Evolutionary conservation across 345 rosid species (phyloP).

Genomic region (Sonneratia alba): DNA sequence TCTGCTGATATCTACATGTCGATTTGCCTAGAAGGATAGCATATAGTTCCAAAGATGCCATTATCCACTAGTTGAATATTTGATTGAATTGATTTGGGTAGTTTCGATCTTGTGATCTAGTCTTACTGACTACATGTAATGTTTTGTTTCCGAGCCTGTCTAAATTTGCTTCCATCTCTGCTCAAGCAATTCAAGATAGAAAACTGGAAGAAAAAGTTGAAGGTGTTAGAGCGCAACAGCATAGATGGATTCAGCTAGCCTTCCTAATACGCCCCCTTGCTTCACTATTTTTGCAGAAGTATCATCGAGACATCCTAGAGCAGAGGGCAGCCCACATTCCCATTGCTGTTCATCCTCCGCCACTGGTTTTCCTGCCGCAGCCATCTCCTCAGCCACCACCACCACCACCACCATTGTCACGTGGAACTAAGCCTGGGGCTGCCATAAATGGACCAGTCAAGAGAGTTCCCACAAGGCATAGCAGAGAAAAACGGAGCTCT

Average conservation of each 20-base stretch:
- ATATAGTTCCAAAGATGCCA: not conserved
- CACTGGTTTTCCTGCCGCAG: constrained; percentile 15
- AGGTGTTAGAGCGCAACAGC: not conserved
- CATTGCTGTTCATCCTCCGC: constrained; percentile 34
- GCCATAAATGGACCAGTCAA: constrained; percentile 18
- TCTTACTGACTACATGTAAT: not conserved
- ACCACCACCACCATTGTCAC: constrained; percentile 14
- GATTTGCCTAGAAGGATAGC: not conserved
- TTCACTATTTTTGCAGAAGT: not conserved
- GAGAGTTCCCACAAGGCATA: constrained; percentile 38
- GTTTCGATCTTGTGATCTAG: not conserved
- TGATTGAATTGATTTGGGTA: not conserved
- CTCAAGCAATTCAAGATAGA: not conserved
- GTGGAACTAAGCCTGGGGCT: constrained; percentile 23
- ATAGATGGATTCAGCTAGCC: not conserved
- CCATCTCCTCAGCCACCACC: constrained; percentile 27
- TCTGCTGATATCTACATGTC: not conserved
- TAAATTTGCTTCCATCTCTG: not conserved
- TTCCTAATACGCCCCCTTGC: not conserved
- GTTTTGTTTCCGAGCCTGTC: not conserved
- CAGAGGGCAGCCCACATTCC: constrained; percentile 14
- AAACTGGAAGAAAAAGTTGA: not conserved
- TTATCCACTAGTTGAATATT: not conserved
- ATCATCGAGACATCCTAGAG: not conserved
- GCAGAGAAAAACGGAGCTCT: constrained; percentile 47